These are phyloP conservation scores for Harringtonia aguacate DNA, from an alignment of 2,329 filamentous ascomycete species.

Conservation along the genomic window DNA sequence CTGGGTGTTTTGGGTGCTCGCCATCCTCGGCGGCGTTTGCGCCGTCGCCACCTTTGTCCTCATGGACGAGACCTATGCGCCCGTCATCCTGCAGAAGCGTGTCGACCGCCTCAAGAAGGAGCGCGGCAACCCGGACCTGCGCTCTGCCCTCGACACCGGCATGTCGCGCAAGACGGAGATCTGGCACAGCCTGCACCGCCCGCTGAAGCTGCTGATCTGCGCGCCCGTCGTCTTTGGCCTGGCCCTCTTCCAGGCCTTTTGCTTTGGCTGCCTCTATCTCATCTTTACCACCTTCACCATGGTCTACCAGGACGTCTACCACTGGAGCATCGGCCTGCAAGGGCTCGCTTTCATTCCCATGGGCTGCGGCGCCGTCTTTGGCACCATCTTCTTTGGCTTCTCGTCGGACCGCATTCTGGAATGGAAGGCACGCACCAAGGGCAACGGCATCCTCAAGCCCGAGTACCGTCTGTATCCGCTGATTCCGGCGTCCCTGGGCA, in stretches of 20 bases:
- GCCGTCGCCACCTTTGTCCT: conserved; percentile 16
- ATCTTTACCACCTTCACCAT: conserved; percentile 47
- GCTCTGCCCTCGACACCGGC: conserved; percentile 28
- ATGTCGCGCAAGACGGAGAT: conserved; percentile 1
- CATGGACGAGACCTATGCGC: conserved; percentile 24
- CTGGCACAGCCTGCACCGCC: conserved; percentile 32
- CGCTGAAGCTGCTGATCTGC: conserved; percentile 30
- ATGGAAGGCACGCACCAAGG: conserved; percentile 4
- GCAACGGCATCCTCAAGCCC: conserved; percentile 24
- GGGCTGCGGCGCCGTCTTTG: conserved; percentile 34
- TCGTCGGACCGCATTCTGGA: not conserved
- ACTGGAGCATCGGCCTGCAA: conserved; percentile 42
- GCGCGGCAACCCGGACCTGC: conserved; percentile 18
- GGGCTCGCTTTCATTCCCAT: conserved; percentile 40
- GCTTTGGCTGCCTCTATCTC: conserved; percentile 40
- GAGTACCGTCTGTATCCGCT: conserved; percentile 32
- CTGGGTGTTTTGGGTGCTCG: conserved; percentile 17
- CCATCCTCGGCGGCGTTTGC: conserved; percentile 13
- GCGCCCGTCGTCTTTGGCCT: conserved; percentile 23
- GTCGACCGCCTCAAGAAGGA: conserved; percentile 19
- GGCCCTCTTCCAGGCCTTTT: not conserved
- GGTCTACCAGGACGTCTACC: conserved; percentile 38
- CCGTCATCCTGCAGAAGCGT: conserved; percentile 39
- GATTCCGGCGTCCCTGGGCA: conserved; percentile 24
- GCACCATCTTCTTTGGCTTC: conserved; percentile 24